These are phyloP conservation scores for Coprinellus aureogranulatus DNA, from an alignment of 768 basidiomycete species.

Conservation along the genomic window DNA sequence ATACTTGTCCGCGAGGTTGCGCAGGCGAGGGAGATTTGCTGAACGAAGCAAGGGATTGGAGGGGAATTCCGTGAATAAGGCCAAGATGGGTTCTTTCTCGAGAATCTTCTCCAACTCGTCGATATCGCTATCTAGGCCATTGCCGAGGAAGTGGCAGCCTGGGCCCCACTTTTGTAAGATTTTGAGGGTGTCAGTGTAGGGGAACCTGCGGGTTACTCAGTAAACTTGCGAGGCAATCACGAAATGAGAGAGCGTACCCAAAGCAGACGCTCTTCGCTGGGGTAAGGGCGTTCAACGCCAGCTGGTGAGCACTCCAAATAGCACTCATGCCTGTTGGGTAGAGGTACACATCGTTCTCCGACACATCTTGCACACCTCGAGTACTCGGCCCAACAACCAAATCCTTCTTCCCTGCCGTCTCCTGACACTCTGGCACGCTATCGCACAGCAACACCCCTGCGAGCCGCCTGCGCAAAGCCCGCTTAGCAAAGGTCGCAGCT, in stretches of 20 bases:
- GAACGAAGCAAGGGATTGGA: slow-evolving; percentile 93
- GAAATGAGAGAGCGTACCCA: slow-evolving; percentile 55
- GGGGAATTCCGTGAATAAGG: slow-evolving; percentile 91
- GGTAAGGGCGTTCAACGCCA: slow-evolving; percentile 53
- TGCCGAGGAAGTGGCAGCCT: slow-evolving; percentile 85
- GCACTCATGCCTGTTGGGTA: slow-evolving; percentile 90
- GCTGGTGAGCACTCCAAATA: slow-evolving; percentile 87
- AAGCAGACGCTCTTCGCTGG: slow-evolving; percentile 87
- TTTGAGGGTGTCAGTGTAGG: slow-evolving; percentile 94
- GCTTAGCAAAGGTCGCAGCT: slow-evolving; percentile 77
- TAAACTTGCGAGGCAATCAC: too few relatives aligned
- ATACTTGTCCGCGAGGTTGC: slow-evolving; percentile 80
- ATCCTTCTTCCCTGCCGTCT: slow-evolving; percentile 43
- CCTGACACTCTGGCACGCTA: slow-evolving; percentile 34
- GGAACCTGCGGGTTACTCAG: slow-evolving; percentile 58
- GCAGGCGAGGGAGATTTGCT: slow-evolving; percentile 70
- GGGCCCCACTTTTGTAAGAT: slow-evolving; percentile 95
- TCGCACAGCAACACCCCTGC: slow-evolving; percentile 81
- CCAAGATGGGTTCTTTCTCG: slow-evolving; percentile 59
- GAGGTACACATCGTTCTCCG: slow-evolving; percentile 86
- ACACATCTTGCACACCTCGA: slow-evolving; percentile 65
- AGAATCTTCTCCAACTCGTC: slow-evolving; percentile 68
- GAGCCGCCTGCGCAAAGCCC: slow-evolving; percentile 82
- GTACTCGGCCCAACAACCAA: slow-evolving; percentile 58
- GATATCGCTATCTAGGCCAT: slow-evolving; percentile 74